These are phyloP conservation scores for Stephanodiscus minutulus DNA, from an alignment of 108 stramenopile genomes.

Conservation along the genomic window DNA sequence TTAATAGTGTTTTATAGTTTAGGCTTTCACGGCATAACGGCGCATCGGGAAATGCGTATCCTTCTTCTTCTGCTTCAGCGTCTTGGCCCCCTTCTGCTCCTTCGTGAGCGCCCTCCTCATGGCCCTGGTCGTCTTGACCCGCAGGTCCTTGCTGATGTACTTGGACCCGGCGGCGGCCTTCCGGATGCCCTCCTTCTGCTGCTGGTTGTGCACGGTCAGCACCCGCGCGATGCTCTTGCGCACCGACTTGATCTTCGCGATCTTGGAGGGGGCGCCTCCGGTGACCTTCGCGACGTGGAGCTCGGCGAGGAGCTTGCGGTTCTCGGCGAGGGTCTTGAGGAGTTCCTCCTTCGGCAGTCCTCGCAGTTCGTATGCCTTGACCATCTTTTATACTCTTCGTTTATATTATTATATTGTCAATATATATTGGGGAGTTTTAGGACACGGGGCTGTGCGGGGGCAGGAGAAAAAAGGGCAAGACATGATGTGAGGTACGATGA, in stretches of 20 bases:
- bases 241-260: conserved; percentile 98
- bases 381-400: too few species aligned
- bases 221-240: conserved; percentile 98
- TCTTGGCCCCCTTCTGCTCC: conserved; percentile 79
- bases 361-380: conserved; percentile 96
- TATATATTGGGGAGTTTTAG: background rate
- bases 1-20: conserved; percentile 25
- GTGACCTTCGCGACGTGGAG: conserved; percentile 98
- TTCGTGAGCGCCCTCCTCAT: conserved; percentile 94
- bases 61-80: conserved; percentile 86
- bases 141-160: conserved; percentile 94
- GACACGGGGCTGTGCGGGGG: background rate
- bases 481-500: too few species aligned
- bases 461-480: background rate
- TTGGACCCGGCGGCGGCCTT: conserved; percentile 87
- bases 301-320: conserved; percentile 92
- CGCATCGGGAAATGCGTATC: conserved; percentile 71
- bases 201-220: conserved; percentile 98
- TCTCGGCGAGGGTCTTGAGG: conserved; percentile 91
- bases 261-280: conserved; percentile 96
- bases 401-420: too few species aligned
- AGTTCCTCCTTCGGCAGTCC: conserved; percentile 94
- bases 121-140: conserved; percentile 98
- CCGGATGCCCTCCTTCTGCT: conserved; percentile 94
- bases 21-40: conserved; percentile 86